Percentiles rank a stretch among this genome's conserved stretches.
Evolutionary conservation across 345 rosid species (phyloP).

Genomic region (Lumnitzera littorea): DNA sequence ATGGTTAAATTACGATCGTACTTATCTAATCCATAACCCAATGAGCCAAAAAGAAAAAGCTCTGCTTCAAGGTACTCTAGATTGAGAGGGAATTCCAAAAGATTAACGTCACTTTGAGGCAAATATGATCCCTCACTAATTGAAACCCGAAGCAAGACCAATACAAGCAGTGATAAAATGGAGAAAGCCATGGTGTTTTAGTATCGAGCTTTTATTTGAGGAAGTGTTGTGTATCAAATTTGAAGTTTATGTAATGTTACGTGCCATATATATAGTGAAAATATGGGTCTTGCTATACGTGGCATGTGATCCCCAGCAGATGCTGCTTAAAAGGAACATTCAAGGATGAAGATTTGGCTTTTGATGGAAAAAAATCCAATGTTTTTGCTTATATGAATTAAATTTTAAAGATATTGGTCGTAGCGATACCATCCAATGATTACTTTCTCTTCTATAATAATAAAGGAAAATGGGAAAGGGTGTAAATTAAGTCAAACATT

Average conservation of each 20-base stretch:
- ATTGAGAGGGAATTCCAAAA: slow-evolving; percentile 79
- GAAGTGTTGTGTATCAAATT: not conserved
- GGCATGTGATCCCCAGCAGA: too few relatives aligned
- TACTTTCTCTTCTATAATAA: too few relatives aligned
- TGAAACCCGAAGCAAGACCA: not conserved
- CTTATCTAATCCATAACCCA: slow-evolving; percentile 70
- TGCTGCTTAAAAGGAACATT: too few relatives aligned
- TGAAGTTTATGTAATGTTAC: too few relatives aligned
- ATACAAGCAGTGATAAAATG: not conserved
- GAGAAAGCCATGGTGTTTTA: not conserved
- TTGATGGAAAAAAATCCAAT: too few relatives aligned
- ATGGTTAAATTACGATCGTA: slow-evolving; percentile 47
- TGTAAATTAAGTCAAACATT: too few relatives aligned
- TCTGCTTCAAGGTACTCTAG: slow-evolving; percentile 90
- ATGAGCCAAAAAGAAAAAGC: slow-evolving; percentile 63
- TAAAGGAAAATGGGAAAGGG: too few relatives aligned
- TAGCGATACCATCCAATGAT: too few relatives aligned
- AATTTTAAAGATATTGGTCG: too few relatives aligned
- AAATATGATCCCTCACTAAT: not conserved
- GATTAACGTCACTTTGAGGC: slow-evolving; percentile 31
- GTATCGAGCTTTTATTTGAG: not conserved
- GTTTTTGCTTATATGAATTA: too few relatives aligned
- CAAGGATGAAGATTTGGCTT: too few relatives aligned
- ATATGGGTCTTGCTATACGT: not conserved
- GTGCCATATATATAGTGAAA: not conserved